Evolutionary conservation across 108 stramenopile species (phyloP).

Genomic region (Skeletonema grethae): DNA sequence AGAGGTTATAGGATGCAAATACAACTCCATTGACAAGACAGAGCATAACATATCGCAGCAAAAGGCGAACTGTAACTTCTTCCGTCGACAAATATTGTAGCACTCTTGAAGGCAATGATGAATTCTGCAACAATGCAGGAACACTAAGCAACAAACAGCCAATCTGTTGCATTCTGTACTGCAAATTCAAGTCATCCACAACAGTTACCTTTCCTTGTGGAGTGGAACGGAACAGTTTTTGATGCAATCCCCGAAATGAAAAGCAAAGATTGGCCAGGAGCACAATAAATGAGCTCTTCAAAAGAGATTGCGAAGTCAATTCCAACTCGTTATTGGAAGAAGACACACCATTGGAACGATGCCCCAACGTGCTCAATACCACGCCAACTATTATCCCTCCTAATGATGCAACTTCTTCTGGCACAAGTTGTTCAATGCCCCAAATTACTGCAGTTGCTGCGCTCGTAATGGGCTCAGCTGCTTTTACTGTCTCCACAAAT

Average conservation of each 20-base stretch:
- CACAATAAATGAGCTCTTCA: slow-evolving; percentile 53
- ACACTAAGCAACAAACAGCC: slow-evolving; percentile 49
- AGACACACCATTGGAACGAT: slow-evolving; percentile 4
- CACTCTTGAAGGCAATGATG: neutral
- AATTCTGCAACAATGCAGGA: slow-evolving; percentile 44
- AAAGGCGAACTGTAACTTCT: neutral
- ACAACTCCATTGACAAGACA: slow-evolving; percentile 71
- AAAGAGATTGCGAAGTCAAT: slow-evolving; percentile 29
- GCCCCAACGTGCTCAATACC: slow-evolving; percentile 66
- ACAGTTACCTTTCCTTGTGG: slow-evolving; percentile 46
- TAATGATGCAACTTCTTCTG: slow-evolving; percentile 55
- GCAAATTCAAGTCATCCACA: slow-evolving; percentile 74
- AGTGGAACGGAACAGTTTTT: slow-evolving; percentile 74
- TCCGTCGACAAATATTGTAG: neutral
- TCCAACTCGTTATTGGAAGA: neutral
- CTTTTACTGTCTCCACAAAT: slow-evolving; percentile 89
- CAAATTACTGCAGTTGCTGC: slow-evolving; percentile 66
- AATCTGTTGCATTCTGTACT: slow-evolving; percentile 85
- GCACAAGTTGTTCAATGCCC: slow-evolving; percentile 67
- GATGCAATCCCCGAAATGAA: slow-evolving; percentile 82
- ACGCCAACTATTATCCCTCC: slow-evolving; percentile 68
- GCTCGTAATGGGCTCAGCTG: slow-evolving; percentile 81
- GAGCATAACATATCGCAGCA: slow-evolving; percentile 37
- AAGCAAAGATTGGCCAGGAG: slow-evolving; percentile 83
- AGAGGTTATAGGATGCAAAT: slow-evolving; percentile 78